Percentiles rank a stretch among this genome's conserved stretches.
Conservation (phyloP, 2,329 filamentous ascomycete species). For the Geosmithia flava region DNA sequence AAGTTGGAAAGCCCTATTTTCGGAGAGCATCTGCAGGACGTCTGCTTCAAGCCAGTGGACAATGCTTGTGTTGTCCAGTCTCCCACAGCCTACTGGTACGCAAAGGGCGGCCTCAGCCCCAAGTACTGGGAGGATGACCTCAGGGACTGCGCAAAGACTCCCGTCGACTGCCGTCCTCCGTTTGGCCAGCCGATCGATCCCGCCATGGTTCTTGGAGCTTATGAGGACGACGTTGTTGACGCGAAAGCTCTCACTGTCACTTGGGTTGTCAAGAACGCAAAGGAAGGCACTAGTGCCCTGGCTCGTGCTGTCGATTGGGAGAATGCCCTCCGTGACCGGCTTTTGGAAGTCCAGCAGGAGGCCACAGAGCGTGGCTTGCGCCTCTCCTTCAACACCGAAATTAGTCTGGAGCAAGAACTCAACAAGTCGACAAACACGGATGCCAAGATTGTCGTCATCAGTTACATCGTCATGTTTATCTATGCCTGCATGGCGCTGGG, state of each 20-base stretch:
- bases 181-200: constrained; percentile 85
- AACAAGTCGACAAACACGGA: constrained; percentile 99
- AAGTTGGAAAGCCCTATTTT: constrained; percentile 58
- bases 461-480: constrained; percentile 97
- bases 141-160: constrained; percentile 61
- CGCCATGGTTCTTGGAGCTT: constrained; percentile 76
- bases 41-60: constrained; percentile 90
- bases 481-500: constrained; percentile 90
- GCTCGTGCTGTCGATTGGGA: constrained; percentile 83
- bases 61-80: constrained; percentile 88
- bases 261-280: constrained; percentile 86
- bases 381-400: constrained; percentile 89
- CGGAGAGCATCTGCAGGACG: constrained; percentile 61
- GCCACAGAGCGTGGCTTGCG: constrained; percentile 67
- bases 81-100: constrained; percentile 76
- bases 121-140: constrained; percentile 62
- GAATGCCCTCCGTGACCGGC: constrained; percentile 56
- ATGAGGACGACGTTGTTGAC: constrained; percentile 54
- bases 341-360: constrained; percentile 71
- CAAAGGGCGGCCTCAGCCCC: constrained; percentile 27
- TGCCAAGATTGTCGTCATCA: constrained; percentile 90
- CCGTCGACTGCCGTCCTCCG: constrained; percentile 73
- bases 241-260: constrained; percentile 76
- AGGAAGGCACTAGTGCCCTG: constrained; percentile 59
- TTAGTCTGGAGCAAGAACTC: constrained; percentile 86